Conservation (phyloP, 306 rosid genomes). For the Vicia villosa region DNA sequence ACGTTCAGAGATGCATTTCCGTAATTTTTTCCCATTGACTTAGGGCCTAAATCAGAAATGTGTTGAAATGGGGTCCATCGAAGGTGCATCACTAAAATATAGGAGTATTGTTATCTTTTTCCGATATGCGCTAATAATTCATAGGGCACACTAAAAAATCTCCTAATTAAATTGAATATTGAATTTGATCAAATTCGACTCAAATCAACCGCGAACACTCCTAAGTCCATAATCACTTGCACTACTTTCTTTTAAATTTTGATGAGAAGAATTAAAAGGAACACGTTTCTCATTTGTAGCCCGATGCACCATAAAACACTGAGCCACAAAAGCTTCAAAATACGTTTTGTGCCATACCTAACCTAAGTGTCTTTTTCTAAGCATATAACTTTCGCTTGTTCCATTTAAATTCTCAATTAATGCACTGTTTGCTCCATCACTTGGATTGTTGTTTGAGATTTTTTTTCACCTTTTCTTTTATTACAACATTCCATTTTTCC, state of each 20-base stretch:
- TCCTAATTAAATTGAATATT: too few species aligned
- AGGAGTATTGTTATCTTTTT: too few species aligned
- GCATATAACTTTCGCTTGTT: slow-evolving; percentile 2
- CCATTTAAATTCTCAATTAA: neutral
- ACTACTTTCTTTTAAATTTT: neutral
- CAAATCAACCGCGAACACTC: neutral
- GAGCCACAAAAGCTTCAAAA: neutral
- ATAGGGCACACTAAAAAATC: too few species aligned
- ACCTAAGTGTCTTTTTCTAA: neutral
- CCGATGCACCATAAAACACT: neutral
- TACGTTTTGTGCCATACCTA: neutral
- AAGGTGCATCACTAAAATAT: too few species aligned
- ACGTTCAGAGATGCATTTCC: too few species aligned
- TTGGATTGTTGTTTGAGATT: neutral
- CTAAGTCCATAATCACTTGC: neutral
- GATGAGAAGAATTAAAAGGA: neutral
- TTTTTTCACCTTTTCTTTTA: slow-evolving; percentile 1
- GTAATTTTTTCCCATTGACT: too few species aligned
- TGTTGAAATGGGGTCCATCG: too few species aligned
- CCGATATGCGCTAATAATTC: too few species aligned
- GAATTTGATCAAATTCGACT: too few species aligned
- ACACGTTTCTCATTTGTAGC: neutral
- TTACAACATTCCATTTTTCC: neutral
- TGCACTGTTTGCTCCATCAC: neutral
- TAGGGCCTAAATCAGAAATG: too few species aligned